phyloP scores from a whole-genome alignment of 352 stramenopile genomes.

The Elongisporangium anandrum region DNA sequence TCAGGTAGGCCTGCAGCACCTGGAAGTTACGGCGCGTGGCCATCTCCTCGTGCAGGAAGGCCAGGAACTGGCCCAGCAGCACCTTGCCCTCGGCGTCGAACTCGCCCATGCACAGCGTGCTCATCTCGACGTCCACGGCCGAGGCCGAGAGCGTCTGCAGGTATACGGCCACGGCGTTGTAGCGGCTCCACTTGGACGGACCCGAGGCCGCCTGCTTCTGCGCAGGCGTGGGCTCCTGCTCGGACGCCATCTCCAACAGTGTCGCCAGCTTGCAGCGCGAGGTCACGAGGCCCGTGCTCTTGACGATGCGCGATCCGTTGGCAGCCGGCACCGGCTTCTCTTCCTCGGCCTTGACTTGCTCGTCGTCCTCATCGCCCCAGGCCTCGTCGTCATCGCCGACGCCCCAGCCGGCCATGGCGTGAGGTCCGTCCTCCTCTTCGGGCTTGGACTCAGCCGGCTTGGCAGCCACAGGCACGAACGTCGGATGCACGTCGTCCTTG shows the following conservation, averaged over 20 bases:
- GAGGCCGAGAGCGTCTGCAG: slow-evolving; percentile 73
- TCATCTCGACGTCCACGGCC: slow-evolving; percentile 76
- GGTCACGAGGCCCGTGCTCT: slow-evolving; percentile 64
- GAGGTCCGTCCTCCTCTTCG: slow-evolving; percentile 17
- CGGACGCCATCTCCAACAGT: slow-evolving; percentile 32
- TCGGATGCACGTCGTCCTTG: slow-evolving; percentile 75
- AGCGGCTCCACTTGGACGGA: slow-evolving; percentile 28
- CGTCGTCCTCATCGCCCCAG: slow-evolving; percentile 42
- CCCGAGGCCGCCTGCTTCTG: slow-evolving; percentile 6
- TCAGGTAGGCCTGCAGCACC: slow-evolving; percentile 80
- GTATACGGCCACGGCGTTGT: slow-evolving; percentile 46
- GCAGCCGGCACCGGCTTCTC: slow-evolving; percentile 13
- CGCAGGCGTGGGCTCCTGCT: slow-evolving; percentile 7
- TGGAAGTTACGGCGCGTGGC: slow-evolving; percentile 65
- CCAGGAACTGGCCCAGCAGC: slow-evolving; percentile 56
- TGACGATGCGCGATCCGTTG: slow-evolving; percentile 57
- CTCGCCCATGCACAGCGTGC: slow-evolving; percentile 78
- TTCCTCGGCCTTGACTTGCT: slow-evolving; percentile 20
- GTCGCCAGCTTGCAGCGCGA: slow-evolving; percentile 68
- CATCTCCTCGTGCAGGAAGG: slow-evolving; percentile 66
- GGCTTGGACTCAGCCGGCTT: slow-evolving; percentile 20
- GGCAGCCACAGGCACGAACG: slow-evolving; percentile 53
- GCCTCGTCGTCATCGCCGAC: slow-evolving; percentile 52
- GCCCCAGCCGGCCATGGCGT: slow-evolving; percentile 64
- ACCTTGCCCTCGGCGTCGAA: slow-evolving; percentile 74